phyloP scores from a whole-genome alignment of 75 land plant species.

The Sequoia sempervirens region DNA sequence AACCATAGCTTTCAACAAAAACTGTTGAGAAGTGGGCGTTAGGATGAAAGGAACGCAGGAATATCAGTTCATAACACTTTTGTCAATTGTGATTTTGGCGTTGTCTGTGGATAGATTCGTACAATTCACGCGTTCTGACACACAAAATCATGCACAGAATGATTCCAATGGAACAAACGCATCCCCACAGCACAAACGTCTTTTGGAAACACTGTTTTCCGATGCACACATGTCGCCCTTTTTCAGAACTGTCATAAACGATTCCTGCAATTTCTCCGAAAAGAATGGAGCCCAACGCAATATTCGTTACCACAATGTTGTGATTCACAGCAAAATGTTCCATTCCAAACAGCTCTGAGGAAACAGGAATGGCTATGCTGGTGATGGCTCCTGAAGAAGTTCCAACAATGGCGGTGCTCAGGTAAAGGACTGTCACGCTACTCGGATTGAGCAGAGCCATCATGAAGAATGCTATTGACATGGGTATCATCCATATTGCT shows the following conservation, averaged over 20 bases:
- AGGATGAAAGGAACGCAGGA: no score
- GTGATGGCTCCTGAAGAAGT: slow-evolving; percentile 49
- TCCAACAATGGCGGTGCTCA: slow-evolving; percentile 37
- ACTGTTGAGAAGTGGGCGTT: no score
- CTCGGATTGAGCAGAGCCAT: slow-evolving; percentile 12
- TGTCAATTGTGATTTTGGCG: background rate
- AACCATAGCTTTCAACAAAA: no score
- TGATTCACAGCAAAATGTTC: slow-evolving; percentile 51
- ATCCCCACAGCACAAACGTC: slow-evolving; percentile 31
- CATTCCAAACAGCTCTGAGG: slow-evolving; percentile 64
- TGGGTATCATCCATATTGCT: slow-evolving; percentile 38
- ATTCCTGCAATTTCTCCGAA: slow-evolving; percentile 54
- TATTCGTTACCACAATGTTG: slow-evolving; percentile 64
- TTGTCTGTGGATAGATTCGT: background rate
- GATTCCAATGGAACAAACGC: background rate
- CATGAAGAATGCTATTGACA: slow-evolving; percentile 42
- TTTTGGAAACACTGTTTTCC: slow-evolving; percentile 37
- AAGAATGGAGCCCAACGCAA: slow-evolving; percentile 56
- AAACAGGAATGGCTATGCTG: slow-evolving; percentile 50
- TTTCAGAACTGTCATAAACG: slow-evolving; percentile 27
- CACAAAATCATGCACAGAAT: background rate
- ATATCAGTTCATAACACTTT: no score
- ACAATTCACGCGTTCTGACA: background rate
- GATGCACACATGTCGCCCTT: slow-evolving; percentile 31
- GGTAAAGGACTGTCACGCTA: background rate